These are phyloP conservation scores for Chalciporus sphaerocephalus DNA, from an alignment of 768 basidiomycete genomes.

Conservation along the genomic window DNA sequence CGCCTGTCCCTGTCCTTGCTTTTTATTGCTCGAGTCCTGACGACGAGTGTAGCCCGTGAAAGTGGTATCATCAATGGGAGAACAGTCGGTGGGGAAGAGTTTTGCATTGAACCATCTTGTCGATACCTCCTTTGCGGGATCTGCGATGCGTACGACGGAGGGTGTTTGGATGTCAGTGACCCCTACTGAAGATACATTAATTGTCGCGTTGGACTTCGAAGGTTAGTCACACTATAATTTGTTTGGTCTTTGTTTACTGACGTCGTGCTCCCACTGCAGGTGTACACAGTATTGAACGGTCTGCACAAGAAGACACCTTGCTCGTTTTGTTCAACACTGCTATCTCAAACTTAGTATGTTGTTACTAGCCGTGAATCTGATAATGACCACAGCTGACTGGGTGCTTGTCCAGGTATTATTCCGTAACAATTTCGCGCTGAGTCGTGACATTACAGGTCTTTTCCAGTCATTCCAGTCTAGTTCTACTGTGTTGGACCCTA, in stretches of 20 bases:
- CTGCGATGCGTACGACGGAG: constrained; percentile 62
- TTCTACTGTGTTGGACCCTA: constrained; percentile 54
- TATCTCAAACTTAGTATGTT: constrained; percentile 56
- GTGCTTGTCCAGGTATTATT: constrained; percentile 46
- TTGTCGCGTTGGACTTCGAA: constrained; percentile 64
- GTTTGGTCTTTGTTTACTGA: no score
- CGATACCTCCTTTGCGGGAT: constrained; percentile 63
- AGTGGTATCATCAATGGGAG: constrained; percentile 66
- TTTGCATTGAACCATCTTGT: constrained; percentile 56
- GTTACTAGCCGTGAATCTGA: constrained; percentile 17
- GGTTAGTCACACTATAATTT: constrained; percentile 29
- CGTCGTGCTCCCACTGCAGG: constrained; percentile 29
- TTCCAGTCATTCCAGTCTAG: constrained; percentile 62
- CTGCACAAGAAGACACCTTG: constrained; percentile 59
- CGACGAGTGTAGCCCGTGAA: constrained; percentile 47
- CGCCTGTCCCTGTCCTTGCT: not conserved
- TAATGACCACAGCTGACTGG: no score
- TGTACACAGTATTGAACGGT: constrained; percentile 61
- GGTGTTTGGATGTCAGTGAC: constrained; percentile 68
- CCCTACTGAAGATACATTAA: constrained; percentile 48
- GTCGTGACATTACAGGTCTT: constrained; percentile 56
- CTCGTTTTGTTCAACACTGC: constrained; percentile 64
- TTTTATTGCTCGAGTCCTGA: not conserved
- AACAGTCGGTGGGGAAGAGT: constrained; percentile 63
- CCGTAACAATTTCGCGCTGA: constrained; percentile 62